A percentile compares a stretch with the other conserved stretches of the same genome.
These are phyloP conservation scores for Boletus bicolor DNA, from an alignment of 768 basidiomycete species.

Conservation along the genomic window DNA sequence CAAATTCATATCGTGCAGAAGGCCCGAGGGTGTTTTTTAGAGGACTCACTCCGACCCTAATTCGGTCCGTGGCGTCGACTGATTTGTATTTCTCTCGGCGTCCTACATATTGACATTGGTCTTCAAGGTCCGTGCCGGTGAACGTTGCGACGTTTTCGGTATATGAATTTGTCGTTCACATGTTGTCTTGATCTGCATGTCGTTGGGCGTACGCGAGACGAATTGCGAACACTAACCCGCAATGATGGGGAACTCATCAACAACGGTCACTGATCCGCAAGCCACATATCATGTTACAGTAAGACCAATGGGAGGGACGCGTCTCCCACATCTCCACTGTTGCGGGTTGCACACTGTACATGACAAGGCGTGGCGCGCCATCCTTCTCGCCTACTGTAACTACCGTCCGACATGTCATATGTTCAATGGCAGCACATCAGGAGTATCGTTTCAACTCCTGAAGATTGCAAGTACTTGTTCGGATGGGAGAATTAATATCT, in stretches of 20 bases:
- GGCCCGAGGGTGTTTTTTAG: slow-evolving; percentile 70
- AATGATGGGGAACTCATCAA: not conserved
- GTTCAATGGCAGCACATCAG: not conserved
- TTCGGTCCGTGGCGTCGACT: slow-evolving; percentile 46
- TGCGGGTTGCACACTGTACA: not conserved
- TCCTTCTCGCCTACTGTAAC: not conserved
- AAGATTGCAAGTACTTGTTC: not conserved
- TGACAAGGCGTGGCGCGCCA: not conserved
- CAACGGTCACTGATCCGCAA: not conserved
- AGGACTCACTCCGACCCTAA: slow-evolving; percentile 76
- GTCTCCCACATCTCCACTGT: not conserved
- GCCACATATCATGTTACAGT: not conserved
- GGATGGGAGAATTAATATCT: not conserved
- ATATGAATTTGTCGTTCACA: slow-evolving; percentile 59
- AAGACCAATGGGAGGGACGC: not conserved
- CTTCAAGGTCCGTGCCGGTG: slow-evolving; percentile 70
- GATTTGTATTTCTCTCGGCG: not conserved
- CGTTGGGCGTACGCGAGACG: not conserved
- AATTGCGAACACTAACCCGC: not conserved
- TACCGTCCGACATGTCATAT: not conserved
- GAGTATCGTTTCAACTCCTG: not conserved
- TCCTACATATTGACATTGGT: not conserved
- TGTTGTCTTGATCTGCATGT: slow-evolving; percentile 23
- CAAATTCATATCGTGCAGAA: slow-evolving; percentile 58
- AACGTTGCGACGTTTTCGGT: slow-evolving; percentile 80